These are phyloP conservation scores for Polytrichum commune DNA, from an alignment of 225 moss, liverwort and hornwort species.

Conservation along the genomic window DNA sequence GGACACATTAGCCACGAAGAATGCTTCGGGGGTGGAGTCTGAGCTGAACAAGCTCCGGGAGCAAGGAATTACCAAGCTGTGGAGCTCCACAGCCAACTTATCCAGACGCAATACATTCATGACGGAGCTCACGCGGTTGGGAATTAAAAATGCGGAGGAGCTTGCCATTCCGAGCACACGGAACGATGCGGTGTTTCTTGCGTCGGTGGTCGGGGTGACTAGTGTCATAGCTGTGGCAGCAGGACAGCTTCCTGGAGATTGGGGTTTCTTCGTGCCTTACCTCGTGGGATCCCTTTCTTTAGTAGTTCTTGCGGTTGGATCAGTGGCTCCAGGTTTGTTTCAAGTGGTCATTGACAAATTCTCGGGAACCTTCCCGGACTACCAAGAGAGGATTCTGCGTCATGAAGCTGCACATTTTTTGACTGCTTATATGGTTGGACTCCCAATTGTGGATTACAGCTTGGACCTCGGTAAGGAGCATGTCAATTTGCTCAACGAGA, in stretches of 20 bases:
- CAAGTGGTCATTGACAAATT: conserved; percentile 78
- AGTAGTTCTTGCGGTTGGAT: conserved; percentile 88
- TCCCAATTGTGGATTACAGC: conserved; percentile 84
- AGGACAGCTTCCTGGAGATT: conserved; percentile 86
- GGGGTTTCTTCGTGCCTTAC: conserved; percentile 98
- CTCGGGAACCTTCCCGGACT: conserved; percentile 67
- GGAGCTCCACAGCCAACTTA: conserved; percentile 61
- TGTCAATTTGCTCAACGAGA: conserved; percentile 75
- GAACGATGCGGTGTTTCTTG: conserved; percentile 80
- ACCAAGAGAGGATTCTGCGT: conserved; percentile 71
- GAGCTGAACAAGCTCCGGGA: conserved; percentile 63
- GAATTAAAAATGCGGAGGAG: conserved; percentile 91
- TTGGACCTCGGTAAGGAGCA: conserved; percentile 95
- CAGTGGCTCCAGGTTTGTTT: conserved; percentile 78
- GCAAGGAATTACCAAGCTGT: conserved; percentile 61
- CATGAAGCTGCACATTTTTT: conserved; percentile 97
- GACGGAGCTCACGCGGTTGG: conserved; percentile 84
- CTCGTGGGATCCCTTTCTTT: conserved; percentile 76
- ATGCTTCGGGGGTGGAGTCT: conserved; percentile 68
- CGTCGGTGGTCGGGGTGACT: conserved; percentile 78
- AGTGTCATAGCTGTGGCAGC: conserved; percentile 70
- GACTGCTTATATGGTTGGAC: conserved; percentile 86
- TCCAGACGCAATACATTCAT: conserved; percentile 84
- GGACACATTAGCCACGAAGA: conserved; percentile 39
- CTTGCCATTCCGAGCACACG: conserved; percentile 86